Conservation (phyloP, 345 rosid species). For the Firmiana major region DNA sequence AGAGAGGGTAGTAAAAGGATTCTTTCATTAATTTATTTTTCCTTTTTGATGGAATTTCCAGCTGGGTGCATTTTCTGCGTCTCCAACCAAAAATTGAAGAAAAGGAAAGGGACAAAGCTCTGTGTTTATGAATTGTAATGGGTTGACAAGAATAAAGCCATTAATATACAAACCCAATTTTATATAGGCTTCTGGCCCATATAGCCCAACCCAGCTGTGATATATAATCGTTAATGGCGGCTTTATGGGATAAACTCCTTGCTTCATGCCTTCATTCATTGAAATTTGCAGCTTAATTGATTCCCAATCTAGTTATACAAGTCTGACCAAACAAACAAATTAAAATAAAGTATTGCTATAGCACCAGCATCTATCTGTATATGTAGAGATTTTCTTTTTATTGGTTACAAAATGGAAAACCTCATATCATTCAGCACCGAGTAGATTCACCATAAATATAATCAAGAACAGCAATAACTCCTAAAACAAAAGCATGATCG, state of each 20-base stretch:
- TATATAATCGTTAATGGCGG: background rate
- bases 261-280: too few relatives aligned
- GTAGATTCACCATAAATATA: constrained; percentile 78
- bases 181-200: background rate
- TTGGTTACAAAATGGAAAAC: background rate
- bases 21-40: background rate
- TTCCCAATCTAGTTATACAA: background rate
- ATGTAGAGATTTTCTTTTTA: background rate
- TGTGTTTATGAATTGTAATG: background rate
- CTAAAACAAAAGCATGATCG: constrained; percentile 73
- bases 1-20: background rate
- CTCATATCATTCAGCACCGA: constrained; percentile 31
- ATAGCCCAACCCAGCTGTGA: too few relatives aligned
- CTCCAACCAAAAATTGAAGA: background rate
- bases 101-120: too few relatives aligned
- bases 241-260: too few relatives aligned
- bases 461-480: constrained; percentile 72
- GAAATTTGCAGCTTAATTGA: background rate
- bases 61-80: too few relatives aligned
- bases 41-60: too few relatives aligned
- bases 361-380: background rate
- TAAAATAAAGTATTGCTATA: background rate
- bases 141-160: background rate
- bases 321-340: background rate
- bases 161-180: background rate